phyloP scores from a whole-genome alignment of 1,284 basidiomycete species.

The Porogramme epimiltina region DNA sequence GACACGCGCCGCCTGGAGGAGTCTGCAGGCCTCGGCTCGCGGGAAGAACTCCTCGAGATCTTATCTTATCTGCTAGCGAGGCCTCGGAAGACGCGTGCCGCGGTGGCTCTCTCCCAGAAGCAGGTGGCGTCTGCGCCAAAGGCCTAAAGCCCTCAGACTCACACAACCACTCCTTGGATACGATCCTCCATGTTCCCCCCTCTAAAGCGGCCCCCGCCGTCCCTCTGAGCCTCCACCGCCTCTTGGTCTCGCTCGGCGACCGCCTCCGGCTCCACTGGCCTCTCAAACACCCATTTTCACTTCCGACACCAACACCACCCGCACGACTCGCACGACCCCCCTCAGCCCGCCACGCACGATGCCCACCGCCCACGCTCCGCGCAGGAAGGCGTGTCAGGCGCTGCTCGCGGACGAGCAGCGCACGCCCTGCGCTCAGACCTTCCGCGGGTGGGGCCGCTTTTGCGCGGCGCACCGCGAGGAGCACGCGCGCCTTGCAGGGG shows the following conservation, averaged over 20 bases:
- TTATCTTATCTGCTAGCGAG: no score
- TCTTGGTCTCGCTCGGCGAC: neutral
- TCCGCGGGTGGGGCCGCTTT: constrained; percentile 10
- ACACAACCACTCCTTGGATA: neutral
- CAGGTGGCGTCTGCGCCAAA: neutral
- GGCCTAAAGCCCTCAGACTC: neutral
- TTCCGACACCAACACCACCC: no score
- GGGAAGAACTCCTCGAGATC: no score
- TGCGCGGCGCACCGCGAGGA: constrained; percentile 10
- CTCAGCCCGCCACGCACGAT: neutral
- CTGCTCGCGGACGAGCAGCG: constrained; percentile 6
- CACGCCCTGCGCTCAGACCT: constrained; percentile 10
- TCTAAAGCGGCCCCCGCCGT: neutral
- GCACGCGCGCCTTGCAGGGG: constrained; percentile 7
- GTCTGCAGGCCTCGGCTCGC: no score
- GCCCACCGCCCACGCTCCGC: constrained; percentile 7
- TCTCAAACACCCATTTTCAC: no score
- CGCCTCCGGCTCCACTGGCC: neutral
- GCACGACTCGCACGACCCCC: no score
- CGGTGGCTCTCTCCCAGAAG: no score
- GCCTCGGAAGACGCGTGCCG: no score
- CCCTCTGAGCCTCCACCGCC: neutral
- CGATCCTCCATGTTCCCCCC: neutral
- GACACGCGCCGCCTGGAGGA: no score
- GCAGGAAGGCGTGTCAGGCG: constrained; percentile 10